Base-by-base conservation (phyloP, 75 land plant genomes). In the Sequoia sempervirens region DNA sequence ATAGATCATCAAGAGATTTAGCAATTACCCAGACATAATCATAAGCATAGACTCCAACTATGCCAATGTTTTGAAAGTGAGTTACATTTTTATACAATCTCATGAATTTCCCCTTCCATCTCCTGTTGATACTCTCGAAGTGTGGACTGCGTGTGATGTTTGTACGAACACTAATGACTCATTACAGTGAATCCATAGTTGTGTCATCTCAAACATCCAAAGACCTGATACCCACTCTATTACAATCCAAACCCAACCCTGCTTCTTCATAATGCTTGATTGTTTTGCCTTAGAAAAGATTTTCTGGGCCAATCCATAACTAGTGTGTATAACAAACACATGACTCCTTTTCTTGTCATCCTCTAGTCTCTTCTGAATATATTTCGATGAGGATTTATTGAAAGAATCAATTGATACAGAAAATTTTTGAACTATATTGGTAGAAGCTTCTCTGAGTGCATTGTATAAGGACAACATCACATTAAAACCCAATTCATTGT, bases 161-260 rank as follows among this genome's bases (percentile, higher is more conserved):
- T 87, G 4, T 70, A 3, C 81, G 85, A 30, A 87, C 80, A 5
- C 89, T 92, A 14, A 93, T 68, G 1, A 92, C 87, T 9, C 91
- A 91, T 81, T 93, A 86, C 80, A 87, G 85, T 78, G 87, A 86
- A 11, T 83, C 73, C 61, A 82, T 70, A 70, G 2, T 32, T 3
- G 5, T 32, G 37, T 70, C 36, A 32, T 70, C 2, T 32, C 12
- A 9, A 70, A 70, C 15, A 4, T 13, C 36, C 73, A 70, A 32
- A 70, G n/a, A n/a, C n/a, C n/a, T 12, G 32, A 32, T 23, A 70
- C 73, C 73, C 73, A 70, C 37, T 70, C 73, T 11, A 37, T 70
- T 30, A 70, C 36, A 70, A 70, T 70, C 73, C 32, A 70, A 10
- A 70, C 73, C 10, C 13, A 70, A 1, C 73, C 73, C 36, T 70